Evolutionary conservation across 2,329 filamentous ascomycete species (phyloP).

Genomic region (Emmonsiellopsis sp.): DNA sequence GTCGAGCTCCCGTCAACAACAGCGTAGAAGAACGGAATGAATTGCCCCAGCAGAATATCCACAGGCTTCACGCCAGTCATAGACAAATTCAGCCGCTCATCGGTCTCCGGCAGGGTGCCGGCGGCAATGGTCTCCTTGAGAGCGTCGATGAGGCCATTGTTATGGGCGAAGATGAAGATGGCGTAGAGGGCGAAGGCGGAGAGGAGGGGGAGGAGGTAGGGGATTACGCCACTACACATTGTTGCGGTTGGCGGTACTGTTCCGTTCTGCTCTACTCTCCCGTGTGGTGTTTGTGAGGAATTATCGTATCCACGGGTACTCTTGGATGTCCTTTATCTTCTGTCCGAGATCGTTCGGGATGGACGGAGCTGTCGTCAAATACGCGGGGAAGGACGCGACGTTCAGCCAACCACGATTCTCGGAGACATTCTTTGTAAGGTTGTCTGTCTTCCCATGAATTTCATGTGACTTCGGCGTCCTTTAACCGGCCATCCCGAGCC

Average conservation of each 20-base stretch:
- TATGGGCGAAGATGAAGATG: conserved; percentile 23
- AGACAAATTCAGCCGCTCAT: conserved; percentile 20
- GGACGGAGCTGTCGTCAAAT: too few species aligned
- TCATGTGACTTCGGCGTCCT: too few species aligned
- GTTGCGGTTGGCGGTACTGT: background rate
- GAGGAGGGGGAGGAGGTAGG: conserved; percentile 17
- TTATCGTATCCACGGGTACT: too few species aligned
- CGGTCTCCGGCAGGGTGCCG: conserved; percentile 17
- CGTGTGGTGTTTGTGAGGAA: too few species aligned
- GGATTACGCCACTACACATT: background rate
- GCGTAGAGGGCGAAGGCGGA: conserved; percentile 19
- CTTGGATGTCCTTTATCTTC: too few species aligned
- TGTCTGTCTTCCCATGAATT: too few species aligned
- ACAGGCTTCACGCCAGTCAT: conserved; percentile 26
- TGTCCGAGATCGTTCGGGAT: too few species aligned
- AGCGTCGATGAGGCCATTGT: conserved; percentile 21
- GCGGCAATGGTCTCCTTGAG: conserved; percentile 13
- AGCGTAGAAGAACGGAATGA: conserved; percentile 33
- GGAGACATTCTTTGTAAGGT: too few species aligned
- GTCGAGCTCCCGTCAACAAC: conserved; percentile 29
- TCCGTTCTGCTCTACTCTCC: too few species aligned
- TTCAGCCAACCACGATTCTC: too few species aligned
- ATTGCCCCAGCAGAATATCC: conserved; percentile 21
- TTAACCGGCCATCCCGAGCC: too few species aligned
- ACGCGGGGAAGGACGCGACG: too few species aligned